Evolutionary conservation across 768 basidiomycete species (phyloP).

Genomic region (Macrocybe gigantea): DNA sequence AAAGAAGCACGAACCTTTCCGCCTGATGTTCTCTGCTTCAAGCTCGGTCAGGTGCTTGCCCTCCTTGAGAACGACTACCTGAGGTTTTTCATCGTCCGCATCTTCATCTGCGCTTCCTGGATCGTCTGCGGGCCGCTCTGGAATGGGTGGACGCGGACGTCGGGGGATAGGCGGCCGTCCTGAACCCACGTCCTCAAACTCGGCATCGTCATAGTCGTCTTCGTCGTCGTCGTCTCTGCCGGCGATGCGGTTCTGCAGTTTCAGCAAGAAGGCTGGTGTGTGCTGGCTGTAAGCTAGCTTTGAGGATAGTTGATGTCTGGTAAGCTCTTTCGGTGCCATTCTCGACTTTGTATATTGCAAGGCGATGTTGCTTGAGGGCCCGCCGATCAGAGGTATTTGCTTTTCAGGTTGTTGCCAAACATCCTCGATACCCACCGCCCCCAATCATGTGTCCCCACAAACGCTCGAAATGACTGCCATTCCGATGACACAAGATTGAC

Average conservation of each 20-base stretch:
- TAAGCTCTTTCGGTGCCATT: conserved; percentile 47
- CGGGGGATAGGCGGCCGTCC: conserved; percentile 71
- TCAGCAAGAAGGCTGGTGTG: conserved; percentile 61
- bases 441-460: too few relatives aligned
- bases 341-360: too few relatives aligned
- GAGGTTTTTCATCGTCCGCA: conserved; percentile 73
- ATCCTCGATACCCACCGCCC: too few relatives aligned
- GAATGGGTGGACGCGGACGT: conserved; percentile 54
- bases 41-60: conserved; percentile 81
- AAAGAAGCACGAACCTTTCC: conserved; percentile 47
- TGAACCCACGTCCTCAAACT: conserved; percentile 61
- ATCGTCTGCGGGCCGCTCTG: conserved; percentile 59
- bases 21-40: conserved; percentile 73
- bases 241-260: conserved; percentile 56
- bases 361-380: too few relatives aligned
- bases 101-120: conserved; percentile 74
- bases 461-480: too few relatives aligned
- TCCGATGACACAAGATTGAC: too few relatives aligned
- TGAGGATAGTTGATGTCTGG: conserved; percentile 65
- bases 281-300: conserved; percentile 57
- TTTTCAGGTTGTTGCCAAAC: too few relatives aligned
- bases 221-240: conserved; percentile 47
- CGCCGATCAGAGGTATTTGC: too few relatives aligned
- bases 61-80: conserved; percentile 82
- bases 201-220: conserved; percentile 37